phyloP scores from a whole-genome alignment of 2,329 filamentous ascomycete genomes.

The Pseudogymnoascus sp. region DNA sequence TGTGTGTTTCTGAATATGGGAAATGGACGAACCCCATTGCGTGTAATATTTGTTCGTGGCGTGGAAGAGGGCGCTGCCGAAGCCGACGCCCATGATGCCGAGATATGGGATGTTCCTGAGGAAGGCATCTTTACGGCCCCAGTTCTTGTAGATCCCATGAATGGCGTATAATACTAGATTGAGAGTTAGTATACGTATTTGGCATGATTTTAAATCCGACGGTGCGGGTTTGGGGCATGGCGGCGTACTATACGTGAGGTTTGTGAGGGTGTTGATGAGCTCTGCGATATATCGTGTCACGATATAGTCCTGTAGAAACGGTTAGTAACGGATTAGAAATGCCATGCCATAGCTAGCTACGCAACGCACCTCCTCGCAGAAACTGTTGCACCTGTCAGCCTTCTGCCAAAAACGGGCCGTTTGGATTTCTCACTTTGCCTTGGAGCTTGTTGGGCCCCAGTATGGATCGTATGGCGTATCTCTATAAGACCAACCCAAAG shows the following conservation, averaged over 20 bases:
- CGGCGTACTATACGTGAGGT: slow-evolving; percentile 39
- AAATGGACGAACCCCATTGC: slow-evolving; percentile 40
- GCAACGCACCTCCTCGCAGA: slow-evolving; percentile 27
- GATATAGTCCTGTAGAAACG: slow-evolving; percentile 40
- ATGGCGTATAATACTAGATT: slow-evolving; percentile 22
- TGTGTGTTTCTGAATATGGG: not conserved
- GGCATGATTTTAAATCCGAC: not conserved
- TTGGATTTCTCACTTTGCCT: slow-evolving; percentile 21
- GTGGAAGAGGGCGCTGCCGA: slow-evolving; percentile 36
- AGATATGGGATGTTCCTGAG: slow-evolving; percentile 32
- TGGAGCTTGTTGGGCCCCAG: slow-evolving; percentile 22
- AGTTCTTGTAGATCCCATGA: slow-evolving; percentile 24
- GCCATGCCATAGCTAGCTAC: slow-evolving; percentile 16
- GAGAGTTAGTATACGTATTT: not conserved
- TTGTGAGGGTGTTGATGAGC: slow-evolving; percentile 46
- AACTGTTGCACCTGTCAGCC: slow-evolving; percentile 17
- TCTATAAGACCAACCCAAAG: slow-evolving; percentile 19
- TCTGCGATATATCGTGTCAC: slow-evolving; percentile 45
- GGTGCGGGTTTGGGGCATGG: not conserved
- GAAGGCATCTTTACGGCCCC: slow-evolving; percentile 23
- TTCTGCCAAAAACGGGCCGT: not conserved
- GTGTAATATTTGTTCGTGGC: slow-evolving; percentile 38
- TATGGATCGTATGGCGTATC: slow-evolving; percentile 20
- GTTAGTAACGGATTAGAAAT: not conserved
- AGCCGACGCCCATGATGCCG: slow-evolving; percentile 35